Evolutionary conservation across 139 green algal species (phyloP).

Genomic region (Mesotaenium endlicherianum): DNA sequence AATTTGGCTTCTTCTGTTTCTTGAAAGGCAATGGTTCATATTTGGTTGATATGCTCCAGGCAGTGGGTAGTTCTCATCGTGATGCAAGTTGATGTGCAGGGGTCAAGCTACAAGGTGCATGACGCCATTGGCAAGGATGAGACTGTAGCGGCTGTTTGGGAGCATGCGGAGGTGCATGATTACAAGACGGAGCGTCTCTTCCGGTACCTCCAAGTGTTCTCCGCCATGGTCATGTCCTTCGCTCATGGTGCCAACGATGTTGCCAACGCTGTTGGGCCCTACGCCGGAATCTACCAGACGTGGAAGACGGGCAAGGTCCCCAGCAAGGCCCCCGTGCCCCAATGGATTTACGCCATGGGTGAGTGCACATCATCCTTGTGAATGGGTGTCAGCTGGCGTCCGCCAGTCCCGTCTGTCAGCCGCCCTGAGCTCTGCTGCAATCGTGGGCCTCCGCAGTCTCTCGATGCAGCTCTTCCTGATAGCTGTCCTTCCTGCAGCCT

Average conservation of each 20-base stretch:
- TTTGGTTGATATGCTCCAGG: too few species aligned
- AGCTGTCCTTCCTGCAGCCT: too few species aligned
- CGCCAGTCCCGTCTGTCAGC: too few species aligned
- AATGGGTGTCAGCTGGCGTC: too few species aligned
- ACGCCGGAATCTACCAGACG: conserved; percentile 60
- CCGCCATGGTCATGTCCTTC: conserved; percentile 79
- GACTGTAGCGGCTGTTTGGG: not conserved
- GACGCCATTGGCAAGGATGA: conserved; percentile 1
- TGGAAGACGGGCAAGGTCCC: conserved; percentile 8
- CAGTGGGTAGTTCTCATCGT: too few species aligned
- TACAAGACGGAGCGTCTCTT: conserved; percentile 61
- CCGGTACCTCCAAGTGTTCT: conserved; percentile 69
- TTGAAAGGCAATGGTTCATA: too few species aligned
- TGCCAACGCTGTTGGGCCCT: conserved; percentile 61
- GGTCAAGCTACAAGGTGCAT: not conserved
- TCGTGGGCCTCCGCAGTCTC: too few species aligned
- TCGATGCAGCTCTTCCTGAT: too few species aligned
- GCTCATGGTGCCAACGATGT: conserved; percentile 60
- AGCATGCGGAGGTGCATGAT: conserved; percentile 71
- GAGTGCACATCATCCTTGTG: too few species aligned
- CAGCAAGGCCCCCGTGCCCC: conserved; percentile 16
- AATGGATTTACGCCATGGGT: conserved; percentile 26
- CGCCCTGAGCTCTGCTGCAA: too few species aligned
- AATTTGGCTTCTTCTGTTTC: not conserved
- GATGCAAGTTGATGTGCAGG: not conserved